A percentile compares a stretch with the other conserved stretches of the same genome.
Evolutionary conservation across 176 grass and related monocot species (phyloP).

Genomic region (Rhynchospora breviuscula): DNA sequence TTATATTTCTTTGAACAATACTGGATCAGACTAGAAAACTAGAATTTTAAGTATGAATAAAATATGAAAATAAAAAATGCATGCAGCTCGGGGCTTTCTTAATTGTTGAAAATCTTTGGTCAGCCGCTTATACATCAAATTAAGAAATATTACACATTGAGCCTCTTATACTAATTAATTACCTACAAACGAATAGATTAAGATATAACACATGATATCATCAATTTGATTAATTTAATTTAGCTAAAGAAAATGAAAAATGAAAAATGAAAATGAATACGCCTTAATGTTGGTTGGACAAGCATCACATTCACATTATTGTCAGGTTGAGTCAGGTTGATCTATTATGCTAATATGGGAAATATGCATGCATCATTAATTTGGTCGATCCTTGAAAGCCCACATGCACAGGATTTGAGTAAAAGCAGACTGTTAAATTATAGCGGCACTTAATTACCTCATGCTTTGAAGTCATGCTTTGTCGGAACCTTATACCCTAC

Average conservation of each 20-base stretch:
- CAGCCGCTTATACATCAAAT: not conserved
- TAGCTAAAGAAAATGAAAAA: not conserved
- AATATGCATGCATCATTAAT: not conserved
- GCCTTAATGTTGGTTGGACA: not conserved
- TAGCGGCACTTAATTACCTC: constrained; percentile 51
- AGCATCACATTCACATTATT: not conserved
- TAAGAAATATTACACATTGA: not conserved
- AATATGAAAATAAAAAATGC: not conserved
- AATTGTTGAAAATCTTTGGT: too few species aligned
- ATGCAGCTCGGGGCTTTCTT: too few species aligned
- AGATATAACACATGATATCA: not conserved
- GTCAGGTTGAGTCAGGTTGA: not conserved
- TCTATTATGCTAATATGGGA: not conserved
- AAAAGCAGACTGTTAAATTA: constrained; percentile 49
- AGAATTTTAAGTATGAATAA: not conserved
- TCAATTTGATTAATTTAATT: not conserved
- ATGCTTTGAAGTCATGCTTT: constrained; percentile 87
- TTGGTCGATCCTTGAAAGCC: not conserved
- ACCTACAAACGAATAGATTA: not conserved
- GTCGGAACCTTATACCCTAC: constrained; percentile 39
- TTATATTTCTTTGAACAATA: not conserved
- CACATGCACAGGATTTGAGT: constrained; percentile 21
- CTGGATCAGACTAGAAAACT: not conserved
- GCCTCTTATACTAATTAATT: too few species aligned
- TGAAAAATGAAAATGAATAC: not conserved